phyloP scores from a whole-genome alignment of 164 flowering plant species.

The Vitis vinifera region ASM3070453v1 NC_081805.1:11931001-11931500 shows the following conservation, averaged over 20 bases:
- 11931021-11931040: background rate
- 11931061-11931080: slow-evolving; percentile 3
- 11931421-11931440: background rate
- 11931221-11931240: background rate
- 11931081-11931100: too few species aligned
- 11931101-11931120: background rate
- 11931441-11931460: background rate
- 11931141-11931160: background rate
- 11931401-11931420: too few species aligned
- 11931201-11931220: background rate
- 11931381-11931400: too few species aligned
- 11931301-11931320: too few species aligned
- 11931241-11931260: too few species aligned
- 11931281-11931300: too few species aligned
- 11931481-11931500: background rate
- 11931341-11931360: background rate
- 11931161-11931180: background rate
- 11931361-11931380: too few species aligned
- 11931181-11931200: background rate
- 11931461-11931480: slow-evolving; percentile 9
- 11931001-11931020: too few species aligned
- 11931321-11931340: too few species aligned
- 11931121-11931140: background rate
- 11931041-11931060: background rate
- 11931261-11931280: slow-evolving; percentile 2